Conservation (phyloP, 768 basidiomycete species). For the Mycena galopus region DNA sequence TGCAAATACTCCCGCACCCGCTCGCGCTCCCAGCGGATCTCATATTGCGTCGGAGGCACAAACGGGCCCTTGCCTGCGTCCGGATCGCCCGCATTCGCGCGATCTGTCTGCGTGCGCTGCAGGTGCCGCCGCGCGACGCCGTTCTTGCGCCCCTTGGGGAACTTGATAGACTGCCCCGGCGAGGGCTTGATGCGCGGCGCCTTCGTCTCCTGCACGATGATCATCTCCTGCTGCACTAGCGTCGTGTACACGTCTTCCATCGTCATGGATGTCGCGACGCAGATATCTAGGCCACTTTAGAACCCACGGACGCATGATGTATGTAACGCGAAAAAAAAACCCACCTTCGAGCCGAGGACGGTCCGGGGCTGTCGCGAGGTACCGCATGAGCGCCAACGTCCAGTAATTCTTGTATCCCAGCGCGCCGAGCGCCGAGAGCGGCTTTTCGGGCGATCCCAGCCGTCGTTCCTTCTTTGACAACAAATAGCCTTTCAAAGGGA, state of each 20-base stretch:
- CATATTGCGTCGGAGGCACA: constrained; percentile 76
- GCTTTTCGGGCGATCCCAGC: constrained; percentile 94
- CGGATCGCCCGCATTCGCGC: constrained; percentile 46
- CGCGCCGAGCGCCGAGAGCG: constrained; percentile 91
- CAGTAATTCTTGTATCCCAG: constrained; percentile 97
- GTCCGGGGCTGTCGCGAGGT: constrained; percentile 69
- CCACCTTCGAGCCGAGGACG: constrained; percentile 82
- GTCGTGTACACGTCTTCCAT: constrained; percentile 87
- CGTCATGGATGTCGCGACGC: constrained; percentile 89
- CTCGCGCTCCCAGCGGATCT: constrained; percentile 79
- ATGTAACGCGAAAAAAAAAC: too few species aligned
- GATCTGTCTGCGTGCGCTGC: constrained; percentile 69
- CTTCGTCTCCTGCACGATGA: constrained; percentile 65
- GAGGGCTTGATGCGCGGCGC: constrained; percentile 70
- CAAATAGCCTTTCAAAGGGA: constrained; percentile 87
- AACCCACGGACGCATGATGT: too few species aligned
- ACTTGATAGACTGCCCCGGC: constrained; percentile 85
- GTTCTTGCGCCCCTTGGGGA: constrained; percentile 74
- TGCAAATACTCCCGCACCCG: constrained; percentile 75
- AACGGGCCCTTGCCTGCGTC: constrained; percentile 64
- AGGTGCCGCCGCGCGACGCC: constrained; percentile 75
- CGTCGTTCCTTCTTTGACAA: constrained; percentile 95
- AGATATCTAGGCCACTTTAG: constrained; percentile 69
- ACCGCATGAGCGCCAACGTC: constrained; percentile 89
- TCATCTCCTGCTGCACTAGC: constrained; percentile 81